Evolutionary conservation across 2,329 filamentous ascomycete species (phyloP).

Genomic region (Drechslerella coelobrocha): DNA sequence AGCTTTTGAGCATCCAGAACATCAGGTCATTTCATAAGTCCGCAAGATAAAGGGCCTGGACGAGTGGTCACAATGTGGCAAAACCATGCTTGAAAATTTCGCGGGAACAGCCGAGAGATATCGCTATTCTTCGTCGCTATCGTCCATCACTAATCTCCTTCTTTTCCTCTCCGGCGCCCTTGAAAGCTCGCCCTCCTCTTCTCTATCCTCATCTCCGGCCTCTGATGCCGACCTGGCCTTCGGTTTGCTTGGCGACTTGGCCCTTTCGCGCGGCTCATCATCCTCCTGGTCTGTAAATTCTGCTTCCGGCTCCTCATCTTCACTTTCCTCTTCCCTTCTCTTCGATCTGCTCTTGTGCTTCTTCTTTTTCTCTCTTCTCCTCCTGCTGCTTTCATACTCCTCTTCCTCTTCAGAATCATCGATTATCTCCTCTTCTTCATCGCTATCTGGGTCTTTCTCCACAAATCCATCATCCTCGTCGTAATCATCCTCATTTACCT

Average conservation of each 20-base stretch:
- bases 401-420: constrained; percentile 53
- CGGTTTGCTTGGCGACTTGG: constrained; percentile 34
- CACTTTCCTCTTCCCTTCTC: constrained; percentile 51
- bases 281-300: constrained; percentile 52
- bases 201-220: constrained; percentile 31
- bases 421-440: constrained; percentile 57
- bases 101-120: no score
- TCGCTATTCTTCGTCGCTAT: constrained; percentile 60
- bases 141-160: constrained; percentile 62
- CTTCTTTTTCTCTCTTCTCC: constrained; percentile 50
- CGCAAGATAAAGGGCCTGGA: no score
- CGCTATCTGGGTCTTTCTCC: constrained; percentile 57
- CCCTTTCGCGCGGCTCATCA: constrained; percentile 25
- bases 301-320: constrained; percentile 53
- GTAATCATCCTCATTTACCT: constrained; percentile 64
- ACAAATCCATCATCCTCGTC: constrained; percentile 63
- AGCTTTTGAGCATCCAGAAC: no score
- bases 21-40: no score
- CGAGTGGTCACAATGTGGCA: no score
- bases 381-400: constrained; percentile 54
- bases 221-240: constrained; percentile 40
- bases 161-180: constrained; percentile 58
- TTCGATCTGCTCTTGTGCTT: constrained; percentile 48
- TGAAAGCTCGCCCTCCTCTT: constrained; percentile 46
- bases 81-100: no score